These are phyloP conservation scores for Sarocladiaceae sp. DNA, from an alignment of 2,329 filamentous ascomycete genomes.

Conservation along the genomic window DNA sequence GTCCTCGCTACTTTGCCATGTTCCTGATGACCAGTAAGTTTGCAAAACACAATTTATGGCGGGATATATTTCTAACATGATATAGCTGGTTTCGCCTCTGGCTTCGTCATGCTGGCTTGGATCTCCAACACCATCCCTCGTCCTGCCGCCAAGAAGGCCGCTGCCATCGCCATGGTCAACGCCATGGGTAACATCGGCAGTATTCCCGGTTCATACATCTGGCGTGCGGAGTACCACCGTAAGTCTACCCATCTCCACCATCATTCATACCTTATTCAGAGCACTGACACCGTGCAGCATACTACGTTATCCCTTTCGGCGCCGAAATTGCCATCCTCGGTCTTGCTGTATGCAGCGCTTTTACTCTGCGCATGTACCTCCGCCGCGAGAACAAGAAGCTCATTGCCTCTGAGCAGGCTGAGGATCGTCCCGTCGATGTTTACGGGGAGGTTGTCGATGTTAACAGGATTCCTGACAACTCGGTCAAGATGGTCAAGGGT, in stretches of 20 bases:
- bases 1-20: constrained; percentile 28
- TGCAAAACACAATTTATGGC: too few relatives aligned
- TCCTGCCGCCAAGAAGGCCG: constrained; percentile 14
- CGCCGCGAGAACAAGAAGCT: background rate
- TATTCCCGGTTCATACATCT: constrained; percentile 30
- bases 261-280: background rate
- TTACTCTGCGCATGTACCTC: constrained; percentile 14
- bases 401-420: background rate
- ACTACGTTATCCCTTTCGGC: constrained; percentile 37
- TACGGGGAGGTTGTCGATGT: constrained; percentile 3
- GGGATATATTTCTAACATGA: too few relatives aligned
- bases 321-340: constrained; percentile 42
- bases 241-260: background rate
- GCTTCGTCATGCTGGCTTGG: constrained; percentile 14
- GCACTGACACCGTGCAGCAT: background rate
- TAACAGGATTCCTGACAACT: constrained; percentile 33
- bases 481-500: constrained; percentile 39
- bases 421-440: background rate
- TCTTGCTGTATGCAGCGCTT: constrained; percentile 20
- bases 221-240: constrained; percentile 5
- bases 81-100: constrained; percentile 12
- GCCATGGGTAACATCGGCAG: constrained; percentile 46
- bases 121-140: constrained; percentile 13
- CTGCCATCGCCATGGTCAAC: constrained; percentile 52
- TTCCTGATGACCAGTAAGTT: constrained; percentile 29